Evolutionary conservation across 306 rosid species (phyloP).

Genomic region (Datisca glomerata): DNA sequence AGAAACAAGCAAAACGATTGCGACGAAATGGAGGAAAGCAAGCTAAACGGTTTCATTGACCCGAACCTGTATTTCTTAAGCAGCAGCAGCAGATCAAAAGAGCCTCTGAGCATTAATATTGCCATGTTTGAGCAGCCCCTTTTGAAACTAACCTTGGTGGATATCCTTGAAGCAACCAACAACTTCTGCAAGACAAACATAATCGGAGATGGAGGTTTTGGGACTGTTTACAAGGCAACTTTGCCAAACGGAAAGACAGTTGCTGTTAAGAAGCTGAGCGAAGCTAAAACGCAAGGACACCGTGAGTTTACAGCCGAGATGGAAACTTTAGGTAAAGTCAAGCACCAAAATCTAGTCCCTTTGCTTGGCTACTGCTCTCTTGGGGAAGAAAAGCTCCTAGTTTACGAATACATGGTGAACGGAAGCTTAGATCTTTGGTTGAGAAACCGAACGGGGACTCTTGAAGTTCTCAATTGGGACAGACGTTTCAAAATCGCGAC

Average conservation of each 20-base stretch:
- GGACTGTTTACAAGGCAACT: constrained; percentile 94
- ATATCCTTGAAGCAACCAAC: constrained; percentile 78
- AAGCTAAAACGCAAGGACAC: constrained; percentile 88
- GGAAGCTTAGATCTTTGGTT: constrained; percentile 96
- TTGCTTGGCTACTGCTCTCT: constrained; percentile 90
- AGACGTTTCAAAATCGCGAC: constrained; percentile 63
- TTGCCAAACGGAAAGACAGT: constrained; percentile 60
- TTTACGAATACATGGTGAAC: constrained; percentile 88
- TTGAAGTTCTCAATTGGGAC: constrained; percentile 75
- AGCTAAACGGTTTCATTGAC: constrained; percentile 48
- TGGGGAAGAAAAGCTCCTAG: constrained; percentile 89
- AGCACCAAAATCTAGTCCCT: constrained; percentile 79
- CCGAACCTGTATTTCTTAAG: constrained; percentile 74
- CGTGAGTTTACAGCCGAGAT: constrained; percentile 93
- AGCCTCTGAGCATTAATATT: constrained; percentile 78
- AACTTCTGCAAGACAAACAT: constrained; percentile 93
- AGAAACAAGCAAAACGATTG: constrained; percentile 34
- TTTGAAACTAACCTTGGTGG: constrained; percentile 59
- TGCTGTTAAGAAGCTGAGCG: constrained; percentile 91
- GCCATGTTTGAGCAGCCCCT: constrained; percentile 98
- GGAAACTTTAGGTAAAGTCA: constrained; percentile 97
- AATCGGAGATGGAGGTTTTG: constrained; percentile 98
- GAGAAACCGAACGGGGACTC: constrained; percentile 71
- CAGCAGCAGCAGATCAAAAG: constrained; percentile 89
- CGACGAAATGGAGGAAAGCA: constrained; percentile 47